These are phyloP conservation scores for Auricularia sp. DNA, from an alignment of 768 basidiomycete species.

Conservation along the genomic window DNA sequence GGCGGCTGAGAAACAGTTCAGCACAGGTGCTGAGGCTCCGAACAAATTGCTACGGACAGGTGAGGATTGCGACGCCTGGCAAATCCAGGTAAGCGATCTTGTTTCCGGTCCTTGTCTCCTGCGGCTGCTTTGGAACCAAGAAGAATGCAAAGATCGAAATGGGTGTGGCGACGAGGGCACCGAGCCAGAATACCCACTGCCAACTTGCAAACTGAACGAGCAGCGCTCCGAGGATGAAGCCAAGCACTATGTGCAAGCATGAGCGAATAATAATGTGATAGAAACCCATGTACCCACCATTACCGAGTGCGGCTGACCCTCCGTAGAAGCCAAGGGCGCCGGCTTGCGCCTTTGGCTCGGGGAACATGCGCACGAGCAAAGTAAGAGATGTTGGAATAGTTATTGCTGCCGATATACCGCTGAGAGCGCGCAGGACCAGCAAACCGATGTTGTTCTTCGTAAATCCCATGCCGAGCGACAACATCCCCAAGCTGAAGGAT, in stretches of 20 bases:
- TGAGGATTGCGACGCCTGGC: constrained; percentile 27
- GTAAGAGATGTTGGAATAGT: constrained; percentile 16
- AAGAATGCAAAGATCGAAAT: constrained; percentile 4
- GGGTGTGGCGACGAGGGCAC: constrained; percentile 16
- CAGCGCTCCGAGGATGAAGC: constrained; percentile 8
- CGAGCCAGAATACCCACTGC: constrained; percentile 22
- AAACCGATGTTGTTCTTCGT: neutral
- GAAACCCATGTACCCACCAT: constrained; percentile 5
- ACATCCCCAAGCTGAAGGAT: neutral
- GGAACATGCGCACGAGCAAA: constrained; percentile 23
- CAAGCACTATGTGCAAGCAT: neutral
- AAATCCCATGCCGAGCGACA: constrained; percentile 2
- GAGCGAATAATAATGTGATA: neutral
- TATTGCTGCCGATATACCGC: constrained; percentile 16
- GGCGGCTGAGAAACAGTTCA: constrained; percentile 11
- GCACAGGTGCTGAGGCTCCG: neutral
- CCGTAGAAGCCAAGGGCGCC: constrained; percentile 20
- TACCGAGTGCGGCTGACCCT: constrained; percentile 20
- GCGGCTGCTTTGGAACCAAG: constrained; percentile 4
- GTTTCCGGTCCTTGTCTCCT: neutral
- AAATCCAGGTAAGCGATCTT: constrained; percentile 21
- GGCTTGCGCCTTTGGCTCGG: constrained; percentile 18
- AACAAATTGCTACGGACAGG: constrained; percentile 12
- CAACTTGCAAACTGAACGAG: constrained; percentile 10
- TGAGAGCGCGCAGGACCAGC: constrained; percentile 2